Conservation (phyloP, 2,329 filamentous ascomycete species). For the Aspergillus fischeri region DNA sequence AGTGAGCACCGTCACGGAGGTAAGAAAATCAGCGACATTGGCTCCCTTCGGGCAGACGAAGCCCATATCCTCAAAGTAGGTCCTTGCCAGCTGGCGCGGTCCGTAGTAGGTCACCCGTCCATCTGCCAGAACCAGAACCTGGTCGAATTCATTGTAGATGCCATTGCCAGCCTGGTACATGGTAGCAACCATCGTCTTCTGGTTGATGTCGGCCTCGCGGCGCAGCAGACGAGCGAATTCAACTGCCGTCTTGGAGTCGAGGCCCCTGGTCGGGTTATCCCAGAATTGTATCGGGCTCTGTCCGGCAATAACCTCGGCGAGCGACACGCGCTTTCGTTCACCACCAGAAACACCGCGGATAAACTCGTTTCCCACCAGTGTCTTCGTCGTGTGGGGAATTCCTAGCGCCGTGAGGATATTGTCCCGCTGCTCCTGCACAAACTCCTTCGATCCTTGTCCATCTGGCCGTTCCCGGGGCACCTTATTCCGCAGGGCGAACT, state of each 20-base stretch:
- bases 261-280: constrained; percentile 63
- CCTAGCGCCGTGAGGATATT: constrained; percentile 31
- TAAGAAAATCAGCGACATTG: constrained; percentile 63
- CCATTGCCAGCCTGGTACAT: constrained; percentile 66
- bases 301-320: constrained; percentile 55
- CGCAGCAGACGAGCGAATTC: constrained; percentile 57
- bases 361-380: constrained; percentile 63
- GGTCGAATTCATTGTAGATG: constrained; percentile 66
- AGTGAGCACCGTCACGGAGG: constrained; percentile 57
- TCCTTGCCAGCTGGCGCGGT: constrained; percentile 50
- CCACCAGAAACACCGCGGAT: constrained; percentile 64
- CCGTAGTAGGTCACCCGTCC: constrained; percentile 64
- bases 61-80: constrained; percentile 61
- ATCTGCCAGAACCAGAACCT: constrained; percentile 62
- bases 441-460: constrained; percentile 19
- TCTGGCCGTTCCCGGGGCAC: constrained; percentile 25
- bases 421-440: constrained; percentile 27
- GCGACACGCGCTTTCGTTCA: constrained; percentile 64
- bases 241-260: constrained; percentile 61
- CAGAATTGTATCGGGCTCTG: constrained; percentile 55
- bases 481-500: constrained; percentile 61
- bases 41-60: constrained; percentile 59
- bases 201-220: constrained; percentile 56
- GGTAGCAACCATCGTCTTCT: constrained; percentile 57
- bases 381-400: constrained; percentile 53